phyloP scores from a whole-genome alignment of 139 green algal species.

The Chlamydomonas eustigma region DNA sequence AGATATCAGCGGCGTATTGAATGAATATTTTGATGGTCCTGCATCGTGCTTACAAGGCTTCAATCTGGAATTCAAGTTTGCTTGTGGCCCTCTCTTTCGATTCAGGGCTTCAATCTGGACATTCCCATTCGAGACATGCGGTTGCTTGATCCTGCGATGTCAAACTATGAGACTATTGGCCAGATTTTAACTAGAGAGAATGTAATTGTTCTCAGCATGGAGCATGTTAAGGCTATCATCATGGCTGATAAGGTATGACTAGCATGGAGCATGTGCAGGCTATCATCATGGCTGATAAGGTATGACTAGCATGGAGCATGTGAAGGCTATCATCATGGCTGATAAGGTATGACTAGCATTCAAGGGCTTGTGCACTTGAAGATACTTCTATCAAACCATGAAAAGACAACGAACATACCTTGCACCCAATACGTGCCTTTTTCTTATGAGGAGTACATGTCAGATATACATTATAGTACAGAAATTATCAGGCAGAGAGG shows the following conservation, averaged over 20 bases:
- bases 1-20: background rate
- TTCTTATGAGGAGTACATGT: background rate
- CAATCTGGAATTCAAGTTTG: constrained; percentile 3
- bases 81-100: too few species aligned
- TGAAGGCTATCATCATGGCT: constrained; percentile 70
- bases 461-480: background rate
- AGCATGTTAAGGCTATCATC: constrained; percentile 77
- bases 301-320: constrained; percentile 67
- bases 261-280: constrained; percentile 72
- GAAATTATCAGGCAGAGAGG: background rate
- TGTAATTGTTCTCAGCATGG: constrained; percentile 70
- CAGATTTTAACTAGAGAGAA: constrained; percentile 77
- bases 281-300: constrained; percentile 72
- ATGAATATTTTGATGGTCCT: background rate
- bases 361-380: too few species aligned
- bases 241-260: constrained; percentile 56
- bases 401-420: too few species aligned
- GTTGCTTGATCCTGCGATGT: constrained; percentile 64
- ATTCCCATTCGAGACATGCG: constrained; percentile 82
- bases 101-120: constrained; percentile 57
- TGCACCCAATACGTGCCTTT: background rate
- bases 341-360: constrained; percentile 53
- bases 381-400: too few species aligned
- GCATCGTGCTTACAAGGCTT: background rate
- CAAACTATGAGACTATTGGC: constrained; percentile 38